Percentiles rank a stretch among this genome's conserved stretches.
These are phyloP conservation scores for Leishmania aethiopica DNA, from an alignment of 208 protist genomes.

Conservation along the genomic window DNA sequence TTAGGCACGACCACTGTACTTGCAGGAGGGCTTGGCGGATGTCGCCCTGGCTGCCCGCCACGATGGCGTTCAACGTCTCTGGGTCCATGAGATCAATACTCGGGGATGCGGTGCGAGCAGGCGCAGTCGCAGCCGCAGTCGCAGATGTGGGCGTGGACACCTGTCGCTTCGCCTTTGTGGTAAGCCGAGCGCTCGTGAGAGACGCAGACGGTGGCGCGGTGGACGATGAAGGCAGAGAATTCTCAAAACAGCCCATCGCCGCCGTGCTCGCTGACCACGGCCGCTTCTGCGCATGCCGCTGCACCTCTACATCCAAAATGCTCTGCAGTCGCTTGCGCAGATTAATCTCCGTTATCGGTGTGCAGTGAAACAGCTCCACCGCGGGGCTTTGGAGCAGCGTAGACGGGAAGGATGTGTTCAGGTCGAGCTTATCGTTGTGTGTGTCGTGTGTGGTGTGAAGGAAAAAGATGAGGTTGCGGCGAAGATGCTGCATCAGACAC, in stretches of 20 bases:
- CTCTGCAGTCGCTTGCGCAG: slow-evolving; percentile 53
- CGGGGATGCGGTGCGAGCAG: background rate
- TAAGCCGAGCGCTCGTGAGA: background rate
- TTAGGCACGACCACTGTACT: slow-evolving; percentile 57
- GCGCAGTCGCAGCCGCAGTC: background rate
- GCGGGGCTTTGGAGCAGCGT: slow-evolving; percentile 47
- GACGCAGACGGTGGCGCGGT: background rate
- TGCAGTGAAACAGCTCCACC: slow-evolving; percentile 76
- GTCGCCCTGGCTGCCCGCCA: slow-evolving; percentile 67
- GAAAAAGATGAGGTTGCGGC: slow-evolving; percentile 66
- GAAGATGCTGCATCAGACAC: slow-evolving; percentile 26
- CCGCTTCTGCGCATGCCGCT: background rate
- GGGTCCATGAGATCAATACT: slow-evolving; percentile 13
- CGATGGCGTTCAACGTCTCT: slow-evolving; percentile 40
- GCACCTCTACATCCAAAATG: slow-evolving; percentile 35
- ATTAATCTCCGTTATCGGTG: slow-evolving; percentile 68
- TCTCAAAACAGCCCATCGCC: background rate
- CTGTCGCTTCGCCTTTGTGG: background rate
- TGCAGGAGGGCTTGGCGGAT: slow-evolving; percentile 85
- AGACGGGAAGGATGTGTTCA: slow-evolving; percentile 43
- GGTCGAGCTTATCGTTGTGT: slow-evolving; percentile 79
- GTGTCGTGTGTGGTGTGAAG: slow-evolving; percentile 86
- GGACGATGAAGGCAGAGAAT: background rate
- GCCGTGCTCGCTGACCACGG: background rate
- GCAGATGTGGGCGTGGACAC: background rate